Evolutionary conservation across 2,329 filamentous ascomycete genomes (phyloP), one percentile per base, ranked within the genome.

Genomic region (Claviceps purpurea): DNA sequence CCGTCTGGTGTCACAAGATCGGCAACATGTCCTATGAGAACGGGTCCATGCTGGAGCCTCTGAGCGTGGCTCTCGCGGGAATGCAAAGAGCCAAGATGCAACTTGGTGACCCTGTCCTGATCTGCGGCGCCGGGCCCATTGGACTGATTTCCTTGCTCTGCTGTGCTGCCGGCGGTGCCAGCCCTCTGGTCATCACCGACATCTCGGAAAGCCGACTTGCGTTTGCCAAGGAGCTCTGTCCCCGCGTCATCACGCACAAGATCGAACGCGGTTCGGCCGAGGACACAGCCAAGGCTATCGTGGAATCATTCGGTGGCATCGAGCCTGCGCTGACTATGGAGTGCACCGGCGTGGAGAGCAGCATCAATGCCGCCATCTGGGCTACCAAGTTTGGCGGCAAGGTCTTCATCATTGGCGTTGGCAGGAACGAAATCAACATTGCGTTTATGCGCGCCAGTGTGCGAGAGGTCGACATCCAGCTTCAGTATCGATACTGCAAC

Each of bases 401-500:
- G 71, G 91, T 97, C 51, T 97, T 97, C 65, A 85, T 97, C 57
- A 94, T 96, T 58, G 91, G 91, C 42, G 90, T 97, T 2, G 93
- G 91, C 59, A 91, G 87, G 76, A 90, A 93, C 67, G 88, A 96
- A 74, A 93, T 97, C 74, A 89, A 81, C 69, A 85, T 97, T 57
- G 91, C 91, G 30, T 97, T 97, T 69, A 96, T 96, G 91, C 75
- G 89, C 50, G 78, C 91, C 53, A 91, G 85, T 61, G 91, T 90
- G 5, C 80, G 87, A 57, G 93, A 97, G 72, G 86, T 97, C 60
- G 91, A 97, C 70, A 75, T 97, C 55, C 88, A 95, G 72, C 93
- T 96, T 69, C 91, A 97, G 73, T 97, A 97, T 74, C 81, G 93
- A 56, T 97, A 97, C 74, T 80, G 79, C 72, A 96, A 97, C 73